Base-by-base conservation (phyloP, 495 filamentous ascomycete species). In the Polyplosphaeria fusca region DNA sequence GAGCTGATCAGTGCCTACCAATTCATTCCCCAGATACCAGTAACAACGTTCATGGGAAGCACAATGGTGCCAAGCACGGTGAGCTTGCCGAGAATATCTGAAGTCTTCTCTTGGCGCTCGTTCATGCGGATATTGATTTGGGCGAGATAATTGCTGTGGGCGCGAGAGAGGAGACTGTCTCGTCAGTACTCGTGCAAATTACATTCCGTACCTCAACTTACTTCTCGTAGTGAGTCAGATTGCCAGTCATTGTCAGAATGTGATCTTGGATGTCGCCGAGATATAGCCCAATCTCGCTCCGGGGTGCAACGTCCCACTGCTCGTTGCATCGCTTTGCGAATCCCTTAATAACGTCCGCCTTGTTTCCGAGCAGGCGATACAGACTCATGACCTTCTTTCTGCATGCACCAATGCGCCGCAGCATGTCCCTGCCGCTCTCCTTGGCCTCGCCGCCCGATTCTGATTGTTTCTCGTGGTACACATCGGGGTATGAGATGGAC, bases 291-390 rank as follows among this genome's bases (percentile, higher is more conserved):
- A 98, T 96, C 71, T 98, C 93, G 27, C 86, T 91, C 55, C 92
- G 79, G 47, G 93, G 93, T 23, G 93, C 94, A 39, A 98, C 86
- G 65, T 95, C 88, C 90, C 93, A 98, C 59, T 92, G 89, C 74
- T 98, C 93, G 63, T 95, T 98, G 71, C 93, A 98, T 18, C 93
- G 79, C 74, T 98, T 98, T n/a, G 93, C 93, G 60, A 98, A 96
- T 1, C 93, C 91, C 75, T 96, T 96, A 73, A 98, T 96, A 23
- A 98, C 93, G 64, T 98, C 93, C 9, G 92, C 93, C 75, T 98
- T 98, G 71, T 93, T 96, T 61, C 93, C 93, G 19, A 98, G 77
- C 40, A 98, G 77, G 27, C 93, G 80, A 69, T 96, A 96, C 55
- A 97, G 74, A 44, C 83, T 83, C 93, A 97, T 97, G 60, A 96